A percentile compares a stretch with the other conserved stretches of the same genome.
These are phyloP conservation scores for Aspergillus sp. DNA, from an alignment of 2,329 filamentous ascomycete species.

Conservation along the genomic window DNA sequence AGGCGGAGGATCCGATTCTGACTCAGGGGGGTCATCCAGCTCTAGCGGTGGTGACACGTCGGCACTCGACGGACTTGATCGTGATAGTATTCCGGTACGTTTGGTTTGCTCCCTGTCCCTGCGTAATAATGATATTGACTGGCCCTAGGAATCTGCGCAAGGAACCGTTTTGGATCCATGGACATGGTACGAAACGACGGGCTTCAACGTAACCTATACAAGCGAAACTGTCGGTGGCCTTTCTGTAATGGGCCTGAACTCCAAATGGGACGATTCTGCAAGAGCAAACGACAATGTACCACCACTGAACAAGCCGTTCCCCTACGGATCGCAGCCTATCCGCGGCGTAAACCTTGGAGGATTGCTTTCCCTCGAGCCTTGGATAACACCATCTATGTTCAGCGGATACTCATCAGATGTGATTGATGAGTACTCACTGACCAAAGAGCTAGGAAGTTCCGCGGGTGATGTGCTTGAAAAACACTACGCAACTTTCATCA, in stretches of 20 bases:
- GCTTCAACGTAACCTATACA: slow-evolving; percentile 95
- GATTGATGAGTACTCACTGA: slow-evolving; percentile 85
- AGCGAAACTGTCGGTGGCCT: slow-evolving; percentile 78
- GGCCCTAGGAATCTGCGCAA: slow-evolving; percentile 54
- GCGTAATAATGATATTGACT: slow-evolving; percentile 12
- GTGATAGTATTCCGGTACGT: slow-evolving; percentile 58
- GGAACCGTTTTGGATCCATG: slow-evolving; percentile 84
- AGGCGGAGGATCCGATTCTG: slow-evolving; percentile 28
- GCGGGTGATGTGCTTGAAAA: slow-evolving; percentile 74
- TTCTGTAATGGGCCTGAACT: slow-evolving; percentile 86
- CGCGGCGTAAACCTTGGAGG: slow-evolving; percentile 91
- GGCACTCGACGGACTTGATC: slow-evolving; percentile 55
- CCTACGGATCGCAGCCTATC: slow-evolving; percentile 76
- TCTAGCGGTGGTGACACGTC: slow-evolving; percentile 33
- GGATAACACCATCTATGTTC: slow-evolving; percentile 93
- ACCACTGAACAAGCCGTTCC: slow-evolving; percentile 72
- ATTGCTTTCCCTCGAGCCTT: slow-evolving; percentile 91
- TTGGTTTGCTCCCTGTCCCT: not conserved
- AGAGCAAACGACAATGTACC: slow-evolving; percentile 78
- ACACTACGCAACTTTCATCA: slow-evolving; percentile 89
- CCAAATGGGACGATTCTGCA: slow-evolving; percentile 79
- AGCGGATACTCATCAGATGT: slow-evolving; percentile 64
- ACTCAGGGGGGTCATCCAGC: slow-evolving; percentile 21
- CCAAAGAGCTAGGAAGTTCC: slow-evolving; percentile 64
- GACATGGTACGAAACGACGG: slow-evolving; percentile 83